Evolutionary conservation across 306 rosid genomes (phyloP), one percentile per base, ranked within the genome.

Genomic region (Corylus avellana): DNA sequence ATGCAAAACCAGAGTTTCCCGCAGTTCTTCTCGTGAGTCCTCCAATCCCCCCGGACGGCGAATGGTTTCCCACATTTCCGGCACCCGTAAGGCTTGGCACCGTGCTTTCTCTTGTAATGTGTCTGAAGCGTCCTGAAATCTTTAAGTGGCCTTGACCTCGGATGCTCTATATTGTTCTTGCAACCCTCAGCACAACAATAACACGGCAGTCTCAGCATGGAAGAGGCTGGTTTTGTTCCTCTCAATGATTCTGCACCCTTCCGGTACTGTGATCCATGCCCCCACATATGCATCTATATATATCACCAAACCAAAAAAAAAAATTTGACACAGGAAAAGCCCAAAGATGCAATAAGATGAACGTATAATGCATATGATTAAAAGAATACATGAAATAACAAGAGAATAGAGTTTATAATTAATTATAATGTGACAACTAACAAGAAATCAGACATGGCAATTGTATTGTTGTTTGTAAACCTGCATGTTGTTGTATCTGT

Each of bases 401-500:
- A 8, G 37, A 58, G 22, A 58, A 58, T 25, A 10, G 35, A 1
- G 35, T 32, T 32, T 32, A 32, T 32, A 32, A 32, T 56, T 7
- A n/a, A n/a, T 56, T 18, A 18, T 20, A 22, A 22, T 22, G 32
- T 9, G 35, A 58, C 29, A 58, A 20, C 35, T 58, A 22, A 58
- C 10, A 58, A 58, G 12, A 58, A 20, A 18, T 58, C 14, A 1
- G 18, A 12, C 7, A 20, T 14, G 25, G 2, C 22, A 66, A 64
- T 64, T 32, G 4, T 22, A 58, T 17, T 17, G 1, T 37, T 68
- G n/a, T 4, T 67, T 42, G 8, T 25, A 6, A 94, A 94, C 98
- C 98, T 92, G 98, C 98, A 94, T 94, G 86, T 94, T 94, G 89
- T 94, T 94, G 94, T 85, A 94, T 80, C 98, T 85, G 87, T 86